Evolutionary conservation across 768 basidiomycete species (phyloP), one percentile per base, ranked within the genome.

Genomic region (Russula lepida): DNA sequence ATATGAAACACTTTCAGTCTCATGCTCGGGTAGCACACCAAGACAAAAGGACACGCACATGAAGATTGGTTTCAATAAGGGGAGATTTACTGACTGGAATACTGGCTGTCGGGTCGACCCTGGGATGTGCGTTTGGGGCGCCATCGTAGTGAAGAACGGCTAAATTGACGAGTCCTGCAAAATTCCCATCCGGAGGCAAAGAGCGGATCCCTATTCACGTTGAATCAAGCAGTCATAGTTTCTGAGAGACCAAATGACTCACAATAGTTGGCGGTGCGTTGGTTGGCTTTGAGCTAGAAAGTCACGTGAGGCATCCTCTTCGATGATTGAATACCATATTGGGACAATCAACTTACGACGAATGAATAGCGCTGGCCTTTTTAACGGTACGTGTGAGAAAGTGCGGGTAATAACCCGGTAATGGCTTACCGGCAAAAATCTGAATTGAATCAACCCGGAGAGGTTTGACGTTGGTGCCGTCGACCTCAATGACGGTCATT

Each of bases 81-180:
- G 63, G 41, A n/a, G 52, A 35, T n/a, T 43, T 41, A 15, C 54
- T 54, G 4, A 23, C 43, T 19, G 58, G 62, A 43, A 61, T 46
- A 12, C 35, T n/a, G 3, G 41, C 58, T 6, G 50, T 51, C 15
- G 60, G 53, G 49, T 50, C 60, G 41, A 21, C 13, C 6, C 48
- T 66, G 3, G 68, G 68, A 32, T 68, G 43, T 25, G 55, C 58
- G 33, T 50, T 4, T 5, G 25, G 12, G 21, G 68, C 68, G 17
- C 66, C 68, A 15, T 25, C 13, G 56, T 69, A 69, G 54, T 56
- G 68, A 54, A 69, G 63, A 35, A 69, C 56, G 21, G 68, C 68
- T 52, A 51, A 53, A 41, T 69, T 64, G 47, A 53, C 23, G 32
- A 51, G 21, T n/a, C 32, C n/a, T 19, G 32, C 17, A 33, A 30